These are phyloP conservation scores for Hygrophorus pudorinus DNA, from an alignment of 768 basidiomycete species.

Conservation along the genomic window DNA sequence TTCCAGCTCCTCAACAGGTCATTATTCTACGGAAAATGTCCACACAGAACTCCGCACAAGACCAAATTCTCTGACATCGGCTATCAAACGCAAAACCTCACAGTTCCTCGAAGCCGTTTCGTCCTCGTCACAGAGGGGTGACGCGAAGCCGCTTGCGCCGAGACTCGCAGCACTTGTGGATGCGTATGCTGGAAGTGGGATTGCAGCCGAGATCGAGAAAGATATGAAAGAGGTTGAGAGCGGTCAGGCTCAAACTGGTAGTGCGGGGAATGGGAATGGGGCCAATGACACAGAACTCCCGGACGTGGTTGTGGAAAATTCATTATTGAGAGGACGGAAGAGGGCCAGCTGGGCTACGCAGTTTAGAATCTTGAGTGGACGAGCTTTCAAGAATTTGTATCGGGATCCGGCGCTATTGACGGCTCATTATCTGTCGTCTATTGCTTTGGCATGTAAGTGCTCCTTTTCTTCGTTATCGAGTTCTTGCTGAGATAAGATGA, in stretches of 20 bases:
- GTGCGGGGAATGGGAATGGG: slow-evolving; percentile 20
- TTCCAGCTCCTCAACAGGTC: slow-evolving; percentile 24
- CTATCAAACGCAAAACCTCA: slow-evolving; percentile 63
- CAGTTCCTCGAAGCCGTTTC: slow-evolving; percentile 56
- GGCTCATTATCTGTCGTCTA: slow-evolving; percentile 82
- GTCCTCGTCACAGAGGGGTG: slow-evolving; percentile 16
- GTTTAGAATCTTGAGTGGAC: slow-evolving; percentile 87
- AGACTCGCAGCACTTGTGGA: slow-evolving; percentile 65
- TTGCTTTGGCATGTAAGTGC: slow-evolving; percentile 71
- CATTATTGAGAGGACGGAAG: slow-evolving; percentile 58
- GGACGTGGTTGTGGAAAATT: slow-evolving; percentile 61
- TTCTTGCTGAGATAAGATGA: slow-evolving; percentile 3
- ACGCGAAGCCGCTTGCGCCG: slow-evolving; percentile 33
- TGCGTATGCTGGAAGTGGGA: slow-evolving; percentile 56
- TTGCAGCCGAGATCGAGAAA: slow-evolving; percentile 48
- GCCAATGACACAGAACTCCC: slow-evolving; percentile 30
- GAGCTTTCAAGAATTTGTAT: slow-evolving; percentile 98
- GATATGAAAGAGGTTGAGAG: slow-evolving; percentile 48
- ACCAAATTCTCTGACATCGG: slow-evolving; percentile 37
- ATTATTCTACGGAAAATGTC: slow-evolving; percentile 20
- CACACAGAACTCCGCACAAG: slow-evolving; percentile 46
- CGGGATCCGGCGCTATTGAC: slow-evolving; percentile 86
- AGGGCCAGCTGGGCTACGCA: slow-evolving; percentile 85
- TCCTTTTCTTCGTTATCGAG: slow-evolving; percentile 1
- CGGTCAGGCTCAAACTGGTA: slow-evolving; percentile 13